These are phyloP conservation scores for Fusarium coffeatum DNA, from an alignment of 2,329 filamentous ascomycete genomes.

Conservation along the genomic window DNA sequence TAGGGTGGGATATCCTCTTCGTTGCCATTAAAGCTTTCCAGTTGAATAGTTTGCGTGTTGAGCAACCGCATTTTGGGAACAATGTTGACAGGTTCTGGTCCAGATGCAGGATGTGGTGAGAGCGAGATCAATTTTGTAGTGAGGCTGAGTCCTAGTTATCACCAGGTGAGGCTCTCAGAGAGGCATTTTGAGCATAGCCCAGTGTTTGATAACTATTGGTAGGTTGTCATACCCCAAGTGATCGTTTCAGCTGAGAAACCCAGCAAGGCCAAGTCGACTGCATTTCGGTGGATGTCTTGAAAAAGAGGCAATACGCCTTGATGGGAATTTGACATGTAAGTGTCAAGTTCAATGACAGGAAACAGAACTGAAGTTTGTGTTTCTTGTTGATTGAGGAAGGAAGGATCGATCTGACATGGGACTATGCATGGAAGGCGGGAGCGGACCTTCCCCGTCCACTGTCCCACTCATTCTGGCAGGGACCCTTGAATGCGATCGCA, in stretches of 20 bases:
- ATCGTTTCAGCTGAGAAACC: not conserved
- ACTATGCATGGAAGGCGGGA: not conserved
- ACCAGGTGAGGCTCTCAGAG: not conserved
- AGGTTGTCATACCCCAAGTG: not conserved
- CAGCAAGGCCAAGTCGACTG: not conserved
- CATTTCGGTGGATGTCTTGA: not conserved
- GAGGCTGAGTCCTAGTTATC: not conserved
- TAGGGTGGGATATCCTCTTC: slow-evolving; percentile 42
- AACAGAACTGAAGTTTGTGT: not conserved
- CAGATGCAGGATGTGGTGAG: no score
- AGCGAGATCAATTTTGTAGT: not conserved
- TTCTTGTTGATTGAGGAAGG: not conserved
- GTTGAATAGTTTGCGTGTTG: slow-evolving; percentile 34
- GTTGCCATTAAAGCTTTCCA: slow-evolving; percentile 41
- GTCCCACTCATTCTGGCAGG: not conserved
- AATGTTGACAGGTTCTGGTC: not conserved
- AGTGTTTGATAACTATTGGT: not conserved
- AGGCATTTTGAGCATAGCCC: not conserved
- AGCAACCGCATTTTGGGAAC: slow-evolving; percentile 45
- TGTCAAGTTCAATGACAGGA: not conserved
- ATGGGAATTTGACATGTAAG: no score
- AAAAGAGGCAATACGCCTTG: no score
- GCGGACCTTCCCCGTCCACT: not conserved
- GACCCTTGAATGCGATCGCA: slow-evolving; percentile 37
- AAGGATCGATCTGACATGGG: not conserved